Conservation (phyloP, 2,329 filamentous ascomycete genomes). For the Colletotrichum sp. region DNA sequence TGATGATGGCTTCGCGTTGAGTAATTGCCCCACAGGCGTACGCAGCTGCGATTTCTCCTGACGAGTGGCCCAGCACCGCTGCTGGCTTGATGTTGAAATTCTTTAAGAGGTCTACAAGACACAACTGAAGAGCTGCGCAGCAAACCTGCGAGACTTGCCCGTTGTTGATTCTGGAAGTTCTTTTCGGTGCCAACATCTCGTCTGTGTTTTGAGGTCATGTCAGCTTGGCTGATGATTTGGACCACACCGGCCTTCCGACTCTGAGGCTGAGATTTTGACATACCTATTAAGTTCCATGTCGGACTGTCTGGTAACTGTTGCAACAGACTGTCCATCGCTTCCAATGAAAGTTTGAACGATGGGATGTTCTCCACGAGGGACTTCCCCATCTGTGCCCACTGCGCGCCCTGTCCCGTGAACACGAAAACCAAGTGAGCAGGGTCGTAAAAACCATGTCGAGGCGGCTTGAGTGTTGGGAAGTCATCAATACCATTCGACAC, state of each 20-base stretch:
- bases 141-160: slow-evolving; percentile 21
- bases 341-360: slow-evolving; percentile 9
- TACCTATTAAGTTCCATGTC: slow-evolving; percentile 8
- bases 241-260: neutral
- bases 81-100: slow-evolving; percentile 32
- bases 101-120: slow-evolving; percentile 41
- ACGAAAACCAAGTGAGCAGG: slow-evolving; percentile 14
- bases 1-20: slow-evolving; percentile 36
- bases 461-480: neutral
- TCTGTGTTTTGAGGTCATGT: neutral
- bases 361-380: neutral
- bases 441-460: slow-evolving; percentile 29
- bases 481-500: slow-evolving; percentile 18
- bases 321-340: slow-evolving; percentile 9
- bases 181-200: neutral
- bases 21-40: slow-evolving; percentile 43
- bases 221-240: slow-evolving; percentile 26
- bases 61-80: slow-evolving; percentile 45
- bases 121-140: slow-evolving; percentile 41
- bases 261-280: neutral
- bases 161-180: slow-evolving; percentile 6
- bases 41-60: slow-evolving; percentile 49
- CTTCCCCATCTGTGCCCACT: slow-evolving; percentile 20
- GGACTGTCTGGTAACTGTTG: neutral
- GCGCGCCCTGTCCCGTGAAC: slow-evolving; percentile 23